These are phyloP conservation scores for Laetiporus sulphureus DNA, from an alignment of 1,284 basidiomycete species.

Conservation along the genomic window DNA sequence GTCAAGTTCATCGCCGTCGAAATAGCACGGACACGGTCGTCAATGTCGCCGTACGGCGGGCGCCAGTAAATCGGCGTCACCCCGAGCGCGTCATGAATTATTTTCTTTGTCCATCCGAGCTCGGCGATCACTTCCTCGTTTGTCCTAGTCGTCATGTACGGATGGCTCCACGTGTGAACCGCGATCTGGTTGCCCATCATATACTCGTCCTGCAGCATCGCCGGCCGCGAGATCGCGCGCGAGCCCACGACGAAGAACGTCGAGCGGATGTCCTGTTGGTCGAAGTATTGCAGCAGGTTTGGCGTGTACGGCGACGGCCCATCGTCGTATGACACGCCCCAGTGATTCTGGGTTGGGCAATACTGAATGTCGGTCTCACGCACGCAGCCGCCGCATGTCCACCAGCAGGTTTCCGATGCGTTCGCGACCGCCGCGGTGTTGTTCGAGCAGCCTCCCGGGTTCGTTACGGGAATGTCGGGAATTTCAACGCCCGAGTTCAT, in stretches of 20 bases:
- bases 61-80: constrained; percentile 63
- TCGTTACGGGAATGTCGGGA: constrained; percentile 44
- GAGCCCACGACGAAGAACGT: constrained; percentile 90
- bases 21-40: constrained; percentile 80
- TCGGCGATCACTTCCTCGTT: constrained; percentile 87
- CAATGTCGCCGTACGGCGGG: constrained; percentile 65
- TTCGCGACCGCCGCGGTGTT: constrained; percentile 55
- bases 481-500: constrained; percentile 45
- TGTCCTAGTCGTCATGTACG: constrained; percentile 63
- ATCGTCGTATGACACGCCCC: constrained; percentile 72
- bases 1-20: constrained; percentile 60
- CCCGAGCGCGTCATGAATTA: constrained; percentile 74
- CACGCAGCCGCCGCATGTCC: constrained; percentile 80
- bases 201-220: constrained; percentile 66
- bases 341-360: constrained; percentile 68
- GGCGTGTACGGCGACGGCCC: constrained; percentile 81
- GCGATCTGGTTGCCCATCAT: constrained; percentile 65
- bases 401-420: constrained; percentile 61
- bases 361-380: constrained; percentile 59
- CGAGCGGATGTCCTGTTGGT: constrained; percentile 61
- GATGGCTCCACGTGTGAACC: constrained; percentile 67
- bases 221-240: constrained; percentile 55
- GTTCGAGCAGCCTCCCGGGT: constrained; percentile 54
- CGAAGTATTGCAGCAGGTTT: constrained; percentile 64
- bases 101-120: constrained; percentile 81